Base-by-base conservation (phyloP, 225 moss, liverwort and hornwort genomes). In the Ulota crispa region DNA sequence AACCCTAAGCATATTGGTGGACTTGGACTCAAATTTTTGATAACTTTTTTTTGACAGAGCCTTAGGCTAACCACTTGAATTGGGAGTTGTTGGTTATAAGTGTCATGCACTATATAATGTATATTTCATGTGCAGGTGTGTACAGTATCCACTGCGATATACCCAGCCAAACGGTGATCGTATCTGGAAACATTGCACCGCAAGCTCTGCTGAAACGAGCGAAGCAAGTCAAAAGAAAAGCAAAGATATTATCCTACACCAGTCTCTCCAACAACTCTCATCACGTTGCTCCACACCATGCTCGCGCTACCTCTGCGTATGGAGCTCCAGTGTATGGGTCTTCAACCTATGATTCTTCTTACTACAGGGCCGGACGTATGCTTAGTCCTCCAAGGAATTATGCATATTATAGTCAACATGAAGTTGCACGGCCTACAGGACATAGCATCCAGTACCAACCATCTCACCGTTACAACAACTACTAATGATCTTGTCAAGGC, bases 151-250 rank as follows among this genome's bases (percentile, higher is more conserved):
- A 85, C 13, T 90, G 90, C 61, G 81, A 86, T 52, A 60, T 88
- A 0, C 88, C 88, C 36, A 86, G 31, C 19, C 88, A 88, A 78
- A 82, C 69, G 1, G 88, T 88, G 69, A 90, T 82, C 1, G 80
- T 90, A 7, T 88, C 88, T 5, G 88, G 88, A n/a, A 90, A 82
- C 36, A 69, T 90, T 8, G 53, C 69, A 0, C 88, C 88, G 4
- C 86, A 88, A 36, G 81, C 88, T 59, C 65, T 90, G 32, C n/a
- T 90, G 41, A 86, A 80, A 62, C 72, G 82, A 21, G 90, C 77
- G 5, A 90, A 88, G n/a, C 70, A 86, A 8, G 66, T 90, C 4
- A 86, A 90, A 59, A 70, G 90, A 12, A 90, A 90, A 81, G 63
- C 90, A 2, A 86, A 86, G 83, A 84, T 90, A 3, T 6, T 88